These are phyloP conservation scores for Wakefieldia striispora DNA, from an alignment of 768 basidiomycete genomes.

Conservation along the genomic window DNA sequence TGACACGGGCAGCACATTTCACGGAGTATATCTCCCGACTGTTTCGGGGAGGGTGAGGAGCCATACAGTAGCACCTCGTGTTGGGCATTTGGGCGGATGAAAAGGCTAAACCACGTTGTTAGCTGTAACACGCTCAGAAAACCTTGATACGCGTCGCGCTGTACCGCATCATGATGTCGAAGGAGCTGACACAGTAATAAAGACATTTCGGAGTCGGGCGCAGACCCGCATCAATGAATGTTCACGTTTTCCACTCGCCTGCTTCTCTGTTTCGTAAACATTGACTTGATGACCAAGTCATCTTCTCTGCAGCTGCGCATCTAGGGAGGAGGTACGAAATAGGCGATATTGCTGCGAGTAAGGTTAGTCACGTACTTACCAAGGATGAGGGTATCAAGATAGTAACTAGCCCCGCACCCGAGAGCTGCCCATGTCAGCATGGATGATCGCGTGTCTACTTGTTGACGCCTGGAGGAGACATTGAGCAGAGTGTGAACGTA, in stretches of 20 bases:
- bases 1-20: too few relatives aligned
- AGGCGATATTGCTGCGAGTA: constrained; percentile 16
- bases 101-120: constrained; percentile 28
- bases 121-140: background rate
- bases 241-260: background rate
- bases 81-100: background rate
- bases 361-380: constrained; percentile 16
- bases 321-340: constrained; percentile 3
- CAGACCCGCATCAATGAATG: too few relatives aligned
- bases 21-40: background rate
- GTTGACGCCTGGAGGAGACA: too few relatives aligned
- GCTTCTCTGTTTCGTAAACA: constrained; percentile 18
- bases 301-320: constrained; percentile 12
- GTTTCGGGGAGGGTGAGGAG: background rate
- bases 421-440: constrained; percentile 10
- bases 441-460: background rate
- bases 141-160: too few relatives aligned
- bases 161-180: too few relatives aligned
- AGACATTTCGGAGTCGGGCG: too few relatives aligned
- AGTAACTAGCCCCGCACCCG: too few relatives aligned
- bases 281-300: constrained; percentile 3
- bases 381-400: background rate
- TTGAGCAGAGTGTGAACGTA: too few relatives aligned
- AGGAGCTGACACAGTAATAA: background rate
- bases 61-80: background rate